Evolutionary conservation across 495 filamentous ascomycete genomes (phyloP).

Genomic region (Talaromyces nanjingensis): DNA sequence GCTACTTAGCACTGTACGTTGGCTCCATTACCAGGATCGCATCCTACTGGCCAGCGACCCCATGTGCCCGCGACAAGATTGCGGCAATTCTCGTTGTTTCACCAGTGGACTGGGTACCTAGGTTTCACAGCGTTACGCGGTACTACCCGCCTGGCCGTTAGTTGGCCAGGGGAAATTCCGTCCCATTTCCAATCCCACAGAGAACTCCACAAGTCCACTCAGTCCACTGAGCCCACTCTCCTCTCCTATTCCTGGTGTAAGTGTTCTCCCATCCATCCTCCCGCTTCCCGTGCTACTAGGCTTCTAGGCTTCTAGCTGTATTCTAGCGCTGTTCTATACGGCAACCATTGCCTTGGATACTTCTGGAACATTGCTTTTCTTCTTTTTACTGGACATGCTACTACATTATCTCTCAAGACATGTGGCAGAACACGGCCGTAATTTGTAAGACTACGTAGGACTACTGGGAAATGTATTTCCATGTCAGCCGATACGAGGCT

Average conservation of each 20-base stretch:
- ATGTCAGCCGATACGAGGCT: not conserved
- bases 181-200: not conserved
- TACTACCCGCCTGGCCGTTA: conserved; percentile 1
- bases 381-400: not conserved
- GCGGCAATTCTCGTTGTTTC: not conserved
- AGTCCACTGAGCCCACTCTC: not conserved
- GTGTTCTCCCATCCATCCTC: not conserved
- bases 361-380: not conserved
- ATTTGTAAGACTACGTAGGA: not conserved
- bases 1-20: not conserved
- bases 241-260: not conserved
- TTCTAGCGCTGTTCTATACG: conserved; percentile 2
- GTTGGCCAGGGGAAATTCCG: conserved; percentile 1
- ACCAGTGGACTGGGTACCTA: not conserved
- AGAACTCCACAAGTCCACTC: not conserved
- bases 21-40: not conserved
- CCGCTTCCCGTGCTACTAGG: not conserved
- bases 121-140: not conserved
- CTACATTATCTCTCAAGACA: not conserved
- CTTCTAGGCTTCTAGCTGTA: conserved; percentile 3
- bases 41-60: not conserved
- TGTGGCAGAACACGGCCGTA: not conserved
- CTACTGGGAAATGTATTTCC: not conserved
- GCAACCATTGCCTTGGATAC: not conserved
- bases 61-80: not conserved